Conservation (phyloP, 805 yeast species). For the Yamadazyma sp. region DNA sequence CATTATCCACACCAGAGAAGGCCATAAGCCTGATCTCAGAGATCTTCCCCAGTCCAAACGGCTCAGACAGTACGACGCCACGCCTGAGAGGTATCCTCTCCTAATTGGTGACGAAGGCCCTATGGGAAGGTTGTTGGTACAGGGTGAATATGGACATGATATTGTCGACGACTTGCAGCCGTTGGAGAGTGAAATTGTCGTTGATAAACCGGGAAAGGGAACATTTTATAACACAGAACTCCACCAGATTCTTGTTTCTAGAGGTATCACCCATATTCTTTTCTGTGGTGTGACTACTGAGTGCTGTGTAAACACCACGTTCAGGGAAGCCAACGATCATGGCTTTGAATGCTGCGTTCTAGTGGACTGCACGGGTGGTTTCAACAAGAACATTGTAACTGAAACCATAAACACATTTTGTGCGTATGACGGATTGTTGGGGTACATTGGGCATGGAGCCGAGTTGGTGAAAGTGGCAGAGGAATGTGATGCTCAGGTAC, state of each 20-base stretch:
- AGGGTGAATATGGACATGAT: constrained; percentile 14
- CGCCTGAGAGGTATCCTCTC: constrained; percentile 9
- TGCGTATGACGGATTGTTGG: constrained; percentile 22
- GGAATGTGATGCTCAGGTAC: not conserved
- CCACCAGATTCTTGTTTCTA: constrained; percentile 13
- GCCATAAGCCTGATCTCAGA: constrained; percentile 12
- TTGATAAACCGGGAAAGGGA: constrained; percentile 16
- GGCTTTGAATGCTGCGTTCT: constrained; percentile 15
- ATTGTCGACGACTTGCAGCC: constrained; percentile 10
- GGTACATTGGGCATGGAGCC: constrained; percentile 21
- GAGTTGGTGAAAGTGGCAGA: constrained; percentile 8
- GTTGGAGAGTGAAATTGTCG: constrained; percentile 7
- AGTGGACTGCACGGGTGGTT: constrained; percentile 13
- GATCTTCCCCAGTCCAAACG: constrained; percentile 12
- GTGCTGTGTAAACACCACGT: constrained; percentile 15
- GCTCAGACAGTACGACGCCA: constrained; percentile 10
- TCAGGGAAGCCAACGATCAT: constrained; percentile 15
- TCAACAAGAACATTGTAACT: constrained; percentile 7
- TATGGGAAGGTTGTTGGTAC: constrained; percentile 11
- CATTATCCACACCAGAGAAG: constrained; percentile 14
- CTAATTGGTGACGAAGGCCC: constrained; percentile 14
- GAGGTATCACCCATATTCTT: constrained; percentile 14
- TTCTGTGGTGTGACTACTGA: constrained; percentile 15
- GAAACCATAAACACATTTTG: constrained; percentile 12
- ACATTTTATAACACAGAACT: constrained; percentile 13